Percentiles rank a stretch among this genome's conserved stretches.
phyloP scores from a whole-genome alignment of 495 filamentous ascomycete species.

The Poronia punctata region DNA sequence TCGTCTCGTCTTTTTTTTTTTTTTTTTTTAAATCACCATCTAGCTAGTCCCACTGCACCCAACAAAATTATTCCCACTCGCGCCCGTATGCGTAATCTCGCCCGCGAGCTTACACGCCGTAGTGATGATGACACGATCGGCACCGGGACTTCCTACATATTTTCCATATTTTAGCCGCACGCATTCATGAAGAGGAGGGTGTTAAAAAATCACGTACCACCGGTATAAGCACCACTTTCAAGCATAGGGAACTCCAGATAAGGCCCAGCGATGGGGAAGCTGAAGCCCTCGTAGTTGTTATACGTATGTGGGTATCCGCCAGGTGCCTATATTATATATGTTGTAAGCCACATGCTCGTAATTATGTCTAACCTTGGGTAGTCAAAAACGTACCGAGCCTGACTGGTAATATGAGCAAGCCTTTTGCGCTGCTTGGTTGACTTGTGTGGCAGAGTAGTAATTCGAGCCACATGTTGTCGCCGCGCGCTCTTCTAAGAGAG shows the following conservation, averaged over 20 bases:
- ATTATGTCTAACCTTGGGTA: background rate
- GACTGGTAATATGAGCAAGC: constrained; percentile 31
- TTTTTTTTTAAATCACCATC: no score
- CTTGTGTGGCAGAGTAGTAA: constrained; percentile 41
- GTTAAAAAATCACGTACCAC: constrained; percentile 34
- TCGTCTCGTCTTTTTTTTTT: no score
- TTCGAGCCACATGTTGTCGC: constrained; percentile 37
- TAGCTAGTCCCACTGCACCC: constrained; percentile 25
- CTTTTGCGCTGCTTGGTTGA: constrained; percentile 22
- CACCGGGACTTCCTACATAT: constrained; percentile 40
- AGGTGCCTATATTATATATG: constrained; percentile 18
- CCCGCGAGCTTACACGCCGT: constrained; percentile 43
- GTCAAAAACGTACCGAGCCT: constrained; percentile 17
- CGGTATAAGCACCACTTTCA: constrained; percentile 44
- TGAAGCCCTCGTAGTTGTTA: constrained; percentile 62
- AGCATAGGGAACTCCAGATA: constrained; percentile 61
- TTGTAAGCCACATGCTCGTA: no score
- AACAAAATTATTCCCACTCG: constrained; percentile 56
- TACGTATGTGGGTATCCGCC: constrained; percentile 54
- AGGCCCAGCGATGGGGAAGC: constrained; percentile 47
- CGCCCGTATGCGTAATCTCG: constrained; percentile 59
- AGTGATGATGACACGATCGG: constrained; percentile 59
- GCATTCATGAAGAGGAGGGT: background rate
- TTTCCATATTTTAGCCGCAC: background rate
- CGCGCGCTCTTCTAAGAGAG: constrained; percentile 20